Conservation (phyloP, 2,329 filamentous ascomycete species). For the Cordyceps cicadae region DNA sequence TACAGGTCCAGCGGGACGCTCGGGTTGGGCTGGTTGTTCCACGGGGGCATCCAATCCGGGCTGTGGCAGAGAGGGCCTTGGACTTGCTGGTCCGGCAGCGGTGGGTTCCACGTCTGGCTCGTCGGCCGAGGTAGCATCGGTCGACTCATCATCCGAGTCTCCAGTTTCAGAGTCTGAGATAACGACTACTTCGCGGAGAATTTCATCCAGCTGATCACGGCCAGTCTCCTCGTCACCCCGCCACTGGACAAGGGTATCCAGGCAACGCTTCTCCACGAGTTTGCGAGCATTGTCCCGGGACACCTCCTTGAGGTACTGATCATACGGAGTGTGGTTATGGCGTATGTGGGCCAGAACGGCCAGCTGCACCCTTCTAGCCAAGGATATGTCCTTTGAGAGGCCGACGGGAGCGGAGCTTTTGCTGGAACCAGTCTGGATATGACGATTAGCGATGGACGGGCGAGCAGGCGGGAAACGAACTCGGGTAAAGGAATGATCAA, state of each 20-base stretch:
- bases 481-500: conserved; percentile 55
- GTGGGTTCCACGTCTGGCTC: conserved; percentile 10
- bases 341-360: conserved; percentile 59
- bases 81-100: background rate
- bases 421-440: conserved; percentile 37
- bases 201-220: conserved; percentile 58
- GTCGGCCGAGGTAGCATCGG: conserved; percentile 23
- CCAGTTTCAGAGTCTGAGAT: conserved; percentile 53
- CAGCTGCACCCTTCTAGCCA: conserved; percentile 55
- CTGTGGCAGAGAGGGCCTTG: background rate
- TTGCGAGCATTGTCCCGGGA: conserved; percentile 52
- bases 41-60: background rate
- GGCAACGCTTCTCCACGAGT: conserved; percentile 51
- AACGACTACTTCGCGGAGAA: conserved; percentile 57
- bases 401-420: conserved; percentile 51
- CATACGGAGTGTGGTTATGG: conserved; percentile 59
- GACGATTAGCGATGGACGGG: conserved; percentile 5
- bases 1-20: background rate
- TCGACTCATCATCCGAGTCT: conserved; percentile 29
- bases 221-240: conserved; percentile 62
- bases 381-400: conserved; percentile 44
- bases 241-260: conserved; percentile 63
- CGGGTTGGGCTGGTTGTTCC: background rate
- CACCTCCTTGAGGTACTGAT: conserved; percentile 50
- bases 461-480: conserved; percentile 31